Base-by-base conservation (phyloP, 192 early-diverging fungal genomes). In the Jimgerdemannia lactiflua region DNA sequence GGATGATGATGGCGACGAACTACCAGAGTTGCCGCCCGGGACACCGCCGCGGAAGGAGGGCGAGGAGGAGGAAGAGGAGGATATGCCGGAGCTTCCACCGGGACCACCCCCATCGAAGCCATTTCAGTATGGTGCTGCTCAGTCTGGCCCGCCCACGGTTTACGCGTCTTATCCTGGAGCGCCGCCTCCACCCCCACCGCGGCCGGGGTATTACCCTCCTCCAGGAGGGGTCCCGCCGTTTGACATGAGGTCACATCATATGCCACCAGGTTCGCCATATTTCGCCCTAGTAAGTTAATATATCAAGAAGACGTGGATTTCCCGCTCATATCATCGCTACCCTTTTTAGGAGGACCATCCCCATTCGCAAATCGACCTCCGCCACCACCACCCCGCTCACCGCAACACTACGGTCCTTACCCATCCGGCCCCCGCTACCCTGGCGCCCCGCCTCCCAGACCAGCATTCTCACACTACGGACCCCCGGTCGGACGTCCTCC, bases 351-450 rank as follows among this genome's bases (percentile, higher is more conserved):
- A 59, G 49, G 6, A 10, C 49, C 49, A 6, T 14, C 6, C 6
- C 14, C 49, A 6, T 59, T 59, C 49, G 70, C 70, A 40, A 4
- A 4, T 10, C 70, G 19, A 18, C 44, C 39, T 64, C 70, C 1
- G 4, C 19, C 20, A 4, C 70, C 44, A 10, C 20, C 19, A 8
- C 70, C 19, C 18, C 64, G 18, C 39, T 9, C 65, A 49, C 43
- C 67, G 74, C n/a, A 40, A 39, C 3, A 39, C 64, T 10, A 42
- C 74, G 18, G 68, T 54, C 49, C 84, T 78, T 67, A 75, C 79
- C 68, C 75, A 83, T 20, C 74, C 83, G 78, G 75, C 81, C 17
- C 81, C 78, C 73, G 82, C 82, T 77, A 82, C 82, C 71, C 75
- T 82, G 74, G 80, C 84, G 0, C 81, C 81, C 81, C 74, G 82